Base-by-base conservation (phyloP, 179 eudicot genomes). In the Actinidia arguta region DNA sequence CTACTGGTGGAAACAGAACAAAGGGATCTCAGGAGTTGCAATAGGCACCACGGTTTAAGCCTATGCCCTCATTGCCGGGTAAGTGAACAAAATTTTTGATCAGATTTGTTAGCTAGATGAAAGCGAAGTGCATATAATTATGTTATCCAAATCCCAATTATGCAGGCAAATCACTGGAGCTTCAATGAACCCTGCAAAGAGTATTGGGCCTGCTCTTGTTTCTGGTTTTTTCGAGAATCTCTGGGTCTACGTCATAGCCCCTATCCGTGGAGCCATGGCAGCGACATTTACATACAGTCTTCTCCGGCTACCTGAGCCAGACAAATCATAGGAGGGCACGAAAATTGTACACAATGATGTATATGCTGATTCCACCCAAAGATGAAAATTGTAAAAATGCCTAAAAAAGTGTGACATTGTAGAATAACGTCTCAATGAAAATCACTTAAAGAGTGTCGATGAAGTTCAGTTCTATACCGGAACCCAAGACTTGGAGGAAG, bases 101-200 rank as follows among this genome's bases (percentile, higher is more conserved):
- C 74, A 25, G 11, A 63, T 25, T 63, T 10, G 27, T 39, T 24
- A 11, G 24, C 36, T 20, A 8, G 18, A 39, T 5, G 1, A 39
- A 18, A 18, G 5, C 36, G 42, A 44, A n/a, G 22, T 22, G 8
- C 5, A 12, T 59, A 10, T 39, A 4, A 70, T 17, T 56, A 4
- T 13, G 22, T 9, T 10, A 54, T 42, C 12, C n/a, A 52, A n/a
- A 16, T 39, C 27, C 47, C 54, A 11, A 54, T 24, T 62, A 3
- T 70, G 72, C 88, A 87, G 87, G 84, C 85, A 85, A 0, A 87
- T 83, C 18, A 89, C 98, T 10, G 98, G 98, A 84, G 96, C 92
- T 25, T 90, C 96, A 50, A 94, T 95, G 98, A 95, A 94, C 82
- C 98, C 98, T 39, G 98, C 92, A 64, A 91, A 96, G 84, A 94